Evolutionary conservation across 345 rosid genomes (phyloP).

Genomic region (Hypericum androsaemum): DNA sequence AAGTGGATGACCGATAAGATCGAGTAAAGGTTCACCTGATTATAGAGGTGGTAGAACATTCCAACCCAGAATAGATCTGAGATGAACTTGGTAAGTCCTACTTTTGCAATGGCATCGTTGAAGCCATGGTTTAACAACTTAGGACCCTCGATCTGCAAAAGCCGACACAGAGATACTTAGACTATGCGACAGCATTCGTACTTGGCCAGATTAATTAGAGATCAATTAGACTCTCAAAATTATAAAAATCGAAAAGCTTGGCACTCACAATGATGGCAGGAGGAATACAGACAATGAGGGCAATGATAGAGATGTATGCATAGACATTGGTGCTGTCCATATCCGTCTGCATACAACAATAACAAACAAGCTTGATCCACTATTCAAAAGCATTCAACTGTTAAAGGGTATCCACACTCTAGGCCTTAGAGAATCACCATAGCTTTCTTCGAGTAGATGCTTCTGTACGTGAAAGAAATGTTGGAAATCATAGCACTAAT

Average conservation of each 20-base stretch:
- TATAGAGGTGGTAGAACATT: slow-evolving; percentile 96
- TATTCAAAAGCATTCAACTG: not conserved
- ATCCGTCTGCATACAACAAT: slow-evolving; percentile 52
- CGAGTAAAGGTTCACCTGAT: slow-evolving; percentile 49
- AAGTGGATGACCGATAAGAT: too few relatives aligned
- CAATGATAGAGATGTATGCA: slow-evolving; percentile 93
- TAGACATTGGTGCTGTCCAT: slow-evolving; percentile 96
- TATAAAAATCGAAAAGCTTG: too few relatives aligned
- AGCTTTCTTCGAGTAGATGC: slow-evolving; percentile 94
- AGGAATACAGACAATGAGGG: slow-evolving; percentile 82
- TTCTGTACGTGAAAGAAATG: slow-evolving; percentile 88
- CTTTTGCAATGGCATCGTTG: slow-evolving; percentile 72
- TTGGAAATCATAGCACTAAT: slow-evolving; percentile 98
- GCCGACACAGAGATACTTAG: not conserved
- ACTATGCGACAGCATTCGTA: too few relatives aligned
- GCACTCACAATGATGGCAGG: slow-evolving; percentile 77
- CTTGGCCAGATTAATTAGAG: not conserved
- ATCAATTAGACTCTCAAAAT: too few relatives aligned
- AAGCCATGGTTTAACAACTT: slow-evolving; percentile 67
- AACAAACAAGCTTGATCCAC: not conserved
- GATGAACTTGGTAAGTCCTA: slow-evolving; percentile 71
- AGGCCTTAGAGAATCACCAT: slow-evolving; percentile 39
- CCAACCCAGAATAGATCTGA: slow-evolving; percentile 98
- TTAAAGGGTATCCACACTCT: not conserved
- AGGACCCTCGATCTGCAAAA: slow-evolving; percentile 78